phyloP scores from a whole-genome alignment of 2,329 filamentous ascomycete species.

The Colletotrichum horii region DNA sequence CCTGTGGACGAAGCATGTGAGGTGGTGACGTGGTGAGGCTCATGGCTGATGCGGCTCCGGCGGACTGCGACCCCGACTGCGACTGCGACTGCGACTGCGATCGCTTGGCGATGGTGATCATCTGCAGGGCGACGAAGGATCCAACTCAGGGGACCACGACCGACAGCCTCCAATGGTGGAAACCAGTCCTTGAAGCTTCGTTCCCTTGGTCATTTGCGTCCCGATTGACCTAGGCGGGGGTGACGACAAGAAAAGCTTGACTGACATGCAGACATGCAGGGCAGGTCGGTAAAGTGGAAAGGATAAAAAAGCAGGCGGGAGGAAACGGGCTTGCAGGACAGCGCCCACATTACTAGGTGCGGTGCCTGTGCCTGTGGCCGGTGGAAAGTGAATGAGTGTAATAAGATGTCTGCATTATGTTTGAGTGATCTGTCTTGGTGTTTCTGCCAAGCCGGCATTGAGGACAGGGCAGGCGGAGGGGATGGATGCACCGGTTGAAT shows the following conservation, averaged over 20 bases:
- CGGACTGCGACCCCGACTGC: not conserved
- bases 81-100: not conserved
- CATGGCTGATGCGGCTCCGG: not conserved
- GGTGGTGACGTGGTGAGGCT: not conserved
- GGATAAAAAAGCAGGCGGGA: not conserved
- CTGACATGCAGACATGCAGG: not conserved
- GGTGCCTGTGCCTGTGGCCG: not conserved
- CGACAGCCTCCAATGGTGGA: not conserved
- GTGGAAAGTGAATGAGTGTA: not conserved
- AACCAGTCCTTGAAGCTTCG: not conserved
- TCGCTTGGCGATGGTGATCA: not conserved
- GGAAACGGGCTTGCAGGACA: not conserved
- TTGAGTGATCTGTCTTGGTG: not conserved
- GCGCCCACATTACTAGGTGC: not conserved
- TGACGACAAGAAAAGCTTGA: slow-evolving; percentile 1
- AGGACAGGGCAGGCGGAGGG: not conserved
- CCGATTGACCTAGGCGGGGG: not conserved
- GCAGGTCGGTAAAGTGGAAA: not conserved
- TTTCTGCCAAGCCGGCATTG: slow-evolving; percentile 15
- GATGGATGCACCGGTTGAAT: not conserved
- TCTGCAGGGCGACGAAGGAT: not conserved
- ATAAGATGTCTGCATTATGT: not conserved
- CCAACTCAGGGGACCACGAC: not conserved
- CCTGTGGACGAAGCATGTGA: not conserved
- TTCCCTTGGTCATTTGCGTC: not conserved